These are phyloP conservation scores for Diaporthe humulicola DNA, from an alignment of 2,329 filamentous ascomycete species.

Conservation along the genomic window DNA sequence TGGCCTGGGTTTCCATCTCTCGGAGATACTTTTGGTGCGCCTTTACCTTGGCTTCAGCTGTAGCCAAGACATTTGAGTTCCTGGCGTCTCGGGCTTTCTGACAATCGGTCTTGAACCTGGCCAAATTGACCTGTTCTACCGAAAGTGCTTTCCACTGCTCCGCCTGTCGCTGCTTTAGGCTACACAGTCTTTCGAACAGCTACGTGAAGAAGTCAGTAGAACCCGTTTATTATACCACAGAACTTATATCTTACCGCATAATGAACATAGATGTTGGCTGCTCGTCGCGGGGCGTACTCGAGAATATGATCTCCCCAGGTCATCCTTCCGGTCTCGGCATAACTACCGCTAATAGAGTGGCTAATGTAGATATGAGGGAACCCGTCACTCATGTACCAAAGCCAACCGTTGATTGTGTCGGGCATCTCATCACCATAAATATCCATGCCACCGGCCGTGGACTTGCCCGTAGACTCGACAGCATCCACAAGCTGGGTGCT, in stretches of 20 bases:
- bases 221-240: too few relatives aligned
- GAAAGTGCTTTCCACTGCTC: background rate
- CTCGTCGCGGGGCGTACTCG: accelerated
- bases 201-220: background rate
- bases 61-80: accelerated
- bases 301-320: background rate
- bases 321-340: accelerated
- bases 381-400: accelerated
- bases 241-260: background rate
- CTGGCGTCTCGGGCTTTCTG: background rate
- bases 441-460: background rate
- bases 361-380: background rate
- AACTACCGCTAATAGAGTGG: accelerated
- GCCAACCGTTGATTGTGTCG: background rate
- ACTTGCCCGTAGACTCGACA: background rate
- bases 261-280: background rate
- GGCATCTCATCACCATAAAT: background rate
- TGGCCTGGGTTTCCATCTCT: background rate
- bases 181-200: background rate
- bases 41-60: background rate
- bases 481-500: background rate
- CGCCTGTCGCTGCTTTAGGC: background rate
- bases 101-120: background rate
- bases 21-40: accelerated
- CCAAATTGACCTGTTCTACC: background rate